Evolutionary conservation across 2,329 filamentous ascomycete genomes (phyloP).

Genomic region (Xylaria sp.): DNA sequence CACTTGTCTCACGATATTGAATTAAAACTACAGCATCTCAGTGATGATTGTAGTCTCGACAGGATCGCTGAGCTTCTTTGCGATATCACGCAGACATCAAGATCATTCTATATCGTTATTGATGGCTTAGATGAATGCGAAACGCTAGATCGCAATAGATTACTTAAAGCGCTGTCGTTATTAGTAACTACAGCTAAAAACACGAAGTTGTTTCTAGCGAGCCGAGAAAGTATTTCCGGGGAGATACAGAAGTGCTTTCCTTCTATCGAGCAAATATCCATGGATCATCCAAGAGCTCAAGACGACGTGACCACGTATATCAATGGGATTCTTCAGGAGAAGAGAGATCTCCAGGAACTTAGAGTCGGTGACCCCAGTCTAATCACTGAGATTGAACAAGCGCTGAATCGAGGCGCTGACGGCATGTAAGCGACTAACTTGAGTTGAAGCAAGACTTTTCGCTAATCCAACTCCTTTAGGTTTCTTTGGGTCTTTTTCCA

Average conservation of each 20-base stretch:
- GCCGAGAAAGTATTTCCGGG: slow-evolving; percentile 1
- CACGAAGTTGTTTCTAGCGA: slow-evolving; percentile 1
- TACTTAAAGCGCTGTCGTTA: neutral
- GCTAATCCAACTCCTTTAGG: slow-evolving; percentile 25
- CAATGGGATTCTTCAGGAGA: neutral
- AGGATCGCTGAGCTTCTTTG: neutral
- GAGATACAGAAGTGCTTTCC: neutral
- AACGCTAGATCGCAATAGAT: neutral
- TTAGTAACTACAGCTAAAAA: too few relatives aligned
- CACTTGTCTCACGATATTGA: neutral
- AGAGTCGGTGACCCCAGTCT: neutral
- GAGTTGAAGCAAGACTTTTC: too few relatives aligned
- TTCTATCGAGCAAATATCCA: neutral
- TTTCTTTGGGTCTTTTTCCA: slow-evolving; percentile 40
- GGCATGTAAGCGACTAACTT: slow-evolving; percentile 52
- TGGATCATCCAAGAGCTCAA: neutral
- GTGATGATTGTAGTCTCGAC: neutral
- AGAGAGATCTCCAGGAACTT: neutral
- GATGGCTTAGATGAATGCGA: slow-evolving; percentile 29
- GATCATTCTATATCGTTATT: slow-evolving; percentile 19
- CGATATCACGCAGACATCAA: neutral
- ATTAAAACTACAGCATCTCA: neutral
- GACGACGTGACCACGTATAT: neutral
- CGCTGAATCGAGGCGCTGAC: slow-evolving; percentile 40
- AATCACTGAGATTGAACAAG: neutral